Base-by-base conservation (phyloP, 805 yeast species). In the Spathaspora boniae region DNA sequence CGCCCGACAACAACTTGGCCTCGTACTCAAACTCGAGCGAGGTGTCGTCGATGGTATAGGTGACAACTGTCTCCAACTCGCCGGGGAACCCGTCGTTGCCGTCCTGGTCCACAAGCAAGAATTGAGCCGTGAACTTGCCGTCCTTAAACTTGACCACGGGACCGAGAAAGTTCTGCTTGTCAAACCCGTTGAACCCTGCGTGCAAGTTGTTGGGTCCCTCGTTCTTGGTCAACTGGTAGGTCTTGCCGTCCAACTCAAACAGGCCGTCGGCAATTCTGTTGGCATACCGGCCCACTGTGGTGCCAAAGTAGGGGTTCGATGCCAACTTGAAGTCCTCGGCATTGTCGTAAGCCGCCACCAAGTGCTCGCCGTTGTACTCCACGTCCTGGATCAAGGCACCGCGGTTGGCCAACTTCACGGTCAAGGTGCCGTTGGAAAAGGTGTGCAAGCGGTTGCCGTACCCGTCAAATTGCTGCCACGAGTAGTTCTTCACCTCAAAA, bases 281-380 rank as follows among this genome's bases (percentile, higher is more conserved):
- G 35, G 85, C 85, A 40, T 65, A 72, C 29, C 86, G 66, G 19
- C 87, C 87, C 26, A 79, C 70, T 14, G 82, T 74, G 19, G 84
- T 76, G 24, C 86, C 86, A 38, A 79, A 67, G 50, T 62, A 77
- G 14, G 78, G 76, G 47, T 74, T 70, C 21, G 62, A 50, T 14
- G 51, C 42, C 27, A 46, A 40, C 18, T 44, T 38, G 45, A 64
- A 66, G 28, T 53, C 56, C 5, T 36, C 44, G 19, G 61, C 65
- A 26, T 53, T 47, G 4, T 60, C 58, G 39, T 63, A 72, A 5
- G 71, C 71, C 30, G 58, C 47, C 4, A 64, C 70, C 23, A 71
- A 57, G 14, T 60, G 54, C 30, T 56, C 55, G 4, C 69, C 74
- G 28, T 65, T 55, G 28, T 62, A 63, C 19, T 47, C 48, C 15